Evolutionary conservation across 192 early-diverging fungal species (phyloP), one percentile per base, ranked within the genome.

Genomic region (Diversispora epigaea): DNA sequence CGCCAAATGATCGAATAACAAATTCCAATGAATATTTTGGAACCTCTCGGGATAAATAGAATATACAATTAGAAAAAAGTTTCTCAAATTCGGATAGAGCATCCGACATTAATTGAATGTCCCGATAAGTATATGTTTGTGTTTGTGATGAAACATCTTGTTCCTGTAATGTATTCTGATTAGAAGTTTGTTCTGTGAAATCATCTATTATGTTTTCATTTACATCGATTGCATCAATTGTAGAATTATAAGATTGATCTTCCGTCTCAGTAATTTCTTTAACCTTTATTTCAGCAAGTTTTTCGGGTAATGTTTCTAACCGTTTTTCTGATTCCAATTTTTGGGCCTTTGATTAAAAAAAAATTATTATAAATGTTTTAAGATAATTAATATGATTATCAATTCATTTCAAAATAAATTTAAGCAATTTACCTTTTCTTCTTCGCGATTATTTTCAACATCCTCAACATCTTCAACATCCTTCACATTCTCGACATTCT

Each of bases 21-120:
- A 98, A 97, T 80, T 95, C 93, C 45, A 98, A 88, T 57, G 95
- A 91, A 81, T 94, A 90, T 44, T 93, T 91, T 9, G 97, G 97
- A 11, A 95, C 93, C 80, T 99, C 97, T 76, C 97, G 93, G 21
- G 95, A 96, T 63, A 98, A 78, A 81, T 85, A 98, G 76, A 99
- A 89, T 21, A 91, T 87, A 89, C 73, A 94, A 79, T 81, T 86
- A 69, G 82, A 77, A 76, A 88, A 88, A 17, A 90, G 71, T 54
- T 77, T 80, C 62, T 83, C 83, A 69, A 87, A 80, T 44, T 82
- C 70, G 0, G 76, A 67, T 41, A 85, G 54, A 19, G 84, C 83
- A 54, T 80, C 76, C 8, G 84, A 84, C 46, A 82, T 86, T 43
- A 62, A 74, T 47, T 89, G 86, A 45, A 89, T 86, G 66, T 90